These are phyloP conservation scores for Arthroderma sp. DNA, from an alignment of 2,329 filamentous ascomycete genomes.

Conservation along the genomic window DNA sequence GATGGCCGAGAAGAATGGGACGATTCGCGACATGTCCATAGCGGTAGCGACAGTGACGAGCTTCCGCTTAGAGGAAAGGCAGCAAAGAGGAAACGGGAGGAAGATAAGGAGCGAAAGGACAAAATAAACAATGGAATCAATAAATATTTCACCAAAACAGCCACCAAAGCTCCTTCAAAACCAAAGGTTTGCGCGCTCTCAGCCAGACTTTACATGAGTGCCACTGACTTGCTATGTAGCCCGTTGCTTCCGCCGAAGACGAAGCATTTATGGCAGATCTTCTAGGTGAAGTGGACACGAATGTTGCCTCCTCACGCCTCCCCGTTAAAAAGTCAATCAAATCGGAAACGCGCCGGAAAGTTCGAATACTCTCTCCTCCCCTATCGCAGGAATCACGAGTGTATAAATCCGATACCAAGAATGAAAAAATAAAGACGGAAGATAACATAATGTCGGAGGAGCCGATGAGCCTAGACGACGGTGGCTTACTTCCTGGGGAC, in stretches of 20 bases:
- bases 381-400: conserved; percentile 36
- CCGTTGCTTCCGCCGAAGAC: conserved; percentile 66
- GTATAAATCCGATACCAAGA: conserved; percentile 6
- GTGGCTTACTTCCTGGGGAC: conserved; percentile 36
- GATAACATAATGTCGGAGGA: conserved; percentile 20
- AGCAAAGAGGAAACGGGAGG: conserved; percentile 73
- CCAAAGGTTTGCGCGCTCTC: conserved; percentile 49
- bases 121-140: conserved; percentile 84
- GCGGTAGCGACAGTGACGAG: conserved; percentile 65
- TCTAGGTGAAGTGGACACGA: conserved; percentile 76
- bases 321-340: conserved; percentile 53
- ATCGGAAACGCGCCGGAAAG: conserved; percentile 63
- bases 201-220: neutral
- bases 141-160: conserved; percentile 81
- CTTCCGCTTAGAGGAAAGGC: conserved; percentile 49
- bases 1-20: conserved; percentile 93
- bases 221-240: neutral
- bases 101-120: conserved; percentile 72
- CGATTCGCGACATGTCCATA: conserved; percentile 48
- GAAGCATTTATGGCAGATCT: conserved; percentile 75
- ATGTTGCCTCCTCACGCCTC: conserved; percentile 45
- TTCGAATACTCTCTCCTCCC: conserved; percentile 66
- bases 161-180: conserved; percentile 50
- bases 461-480: conserved; percentile 19
- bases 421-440: conserved; percentile 32